Base-by-base conservation (phyloP, 2,329 filamentous ascomycete species). In the Ceratocystis ficicola region DNA sequence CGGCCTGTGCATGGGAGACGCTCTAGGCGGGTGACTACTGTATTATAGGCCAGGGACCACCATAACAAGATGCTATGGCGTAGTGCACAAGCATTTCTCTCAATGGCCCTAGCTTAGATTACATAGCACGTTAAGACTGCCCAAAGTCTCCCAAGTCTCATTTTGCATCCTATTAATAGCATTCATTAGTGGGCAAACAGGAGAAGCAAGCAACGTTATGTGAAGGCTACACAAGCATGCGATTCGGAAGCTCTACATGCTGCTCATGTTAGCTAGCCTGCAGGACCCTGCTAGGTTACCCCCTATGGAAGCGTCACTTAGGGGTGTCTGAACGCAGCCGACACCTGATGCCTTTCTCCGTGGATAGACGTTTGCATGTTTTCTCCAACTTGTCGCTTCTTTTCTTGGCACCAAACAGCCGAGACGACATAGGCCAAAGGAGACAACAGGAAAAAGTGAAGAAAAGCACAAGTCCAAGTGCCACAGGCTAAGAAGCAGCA, bases 331-430 rank as follows among this genome's bases (percentile, higher is more conserved):
- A n/a, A 50, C 3, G 10, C 46, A 50, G 32, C 52, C 30, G 32
- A 59, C 30, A 59, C 52, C 52, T 36, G 5, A 59, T 17, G 52
- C 22, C 52, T 36, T 3, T 59, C 17, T 59, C 12, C 7, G 3
- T 10, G 12, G 5, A 22, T 57, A 8, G 25, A 36, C 25, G 52
- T 57, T 28, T n/a, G 28, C 52, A 59, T 59, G 28, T 59, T 59
- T 59, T 59, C 52, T 59, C 52, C 52, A 59, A 36, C 28, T 20
- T 10, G 25, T 59, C 52, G 52, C 52, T 59, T 36, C 52, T 30
- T 7, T 20, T 36, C 52, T 59, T 59, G 52, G 52, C 52, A n/a
- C 52, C 5, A 59, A 59, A 59, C 52, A 59, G 17, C 28, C n/a
- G 17, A 32, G 52, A 32, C 20, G 25, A 59, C 25, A 17, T 36